Conservation (phyloP, 2,329 filamentous ascomycete species). For the Fusarium redolens region DNA sequence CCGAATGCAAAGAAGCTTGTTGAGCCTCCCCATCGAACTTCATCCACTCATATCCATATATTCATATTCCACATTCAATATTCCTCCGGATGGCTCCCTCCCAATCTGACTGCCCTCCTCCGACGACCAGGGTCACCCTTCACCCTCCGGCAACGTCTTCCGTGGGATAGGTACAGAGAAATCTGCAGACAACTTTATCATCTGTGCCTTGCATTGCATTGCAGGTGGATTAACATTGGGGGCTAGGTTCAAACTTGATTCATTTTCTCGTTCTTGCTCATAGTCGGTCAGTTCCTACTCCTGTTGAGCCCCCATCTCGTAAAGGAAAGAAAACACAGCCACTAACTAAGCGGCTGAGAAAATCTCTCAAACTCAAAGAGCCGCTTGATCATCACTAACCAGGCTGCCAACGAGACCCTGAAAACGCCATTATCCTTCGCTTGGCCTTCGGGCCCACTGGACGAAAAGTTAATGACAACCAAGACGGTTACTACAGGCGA, state of each 20-base stretch:
- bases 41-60: neutral
- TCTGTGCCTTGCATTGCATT: slow-evolving; percentile 10
- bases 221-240: neutral
- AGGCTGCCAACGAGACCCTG: slow-evolving; percentile 22
- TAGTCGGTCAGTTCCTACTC: neutral
- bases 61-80: slow-evolving; percentile 9
- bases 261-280: neutral
- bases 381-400: neutral
- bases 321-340: neutral
- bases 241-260: neutral
- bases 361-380: slow-evolving; percentile 33
- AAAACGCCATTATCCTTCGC: slow-evolving; percentile 18
- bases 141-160: slow-evolving; percentile 13
- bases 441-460: neutral
- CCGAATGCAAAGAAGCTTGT: slow-evolving; percentile 21
- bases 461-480: neutral
- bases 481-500: neutral
- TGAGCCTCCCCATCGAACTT: slow-evolving; percentile 7
- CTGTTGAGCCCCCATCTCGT: neutral
- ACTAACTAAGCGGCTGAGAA: slow-evolving; percentile 8
- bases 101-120: slow-evolving; percentile 9
- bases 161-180: slow-evolving; percentile 15
- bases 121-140: slow-evolving; percentile 6
- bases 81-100: slow-evolving; percentile 19
- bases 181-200: slow-evolving; percentile 3